Conservation (phyloP, 345 rosid genomes). For the Trapa bicornis region DNA sequence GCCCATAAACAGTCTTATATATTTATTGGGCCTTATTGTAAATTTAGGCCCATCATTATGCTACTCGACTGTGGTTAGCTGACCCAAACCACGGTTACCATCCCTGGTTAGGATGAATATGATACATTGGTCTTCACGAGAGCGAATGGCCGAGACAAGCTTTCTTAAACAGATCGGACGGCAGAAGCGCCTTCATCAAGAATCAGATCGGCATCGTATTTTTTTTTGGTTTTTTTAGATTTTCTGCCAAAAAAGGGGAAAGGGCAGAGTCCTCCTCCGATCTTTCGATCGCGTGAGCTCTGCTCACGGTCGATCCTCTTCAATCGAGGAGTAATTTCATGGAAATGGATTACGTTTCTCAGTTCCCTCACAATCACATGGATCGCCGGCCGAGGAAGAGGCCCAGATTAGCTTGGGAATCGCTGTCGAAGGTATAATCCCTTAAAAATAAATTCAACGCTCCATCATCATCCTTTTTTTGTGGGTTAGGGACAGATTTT, state of each 20-base stretch:
- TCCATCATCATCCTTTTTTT: too few species aligned
- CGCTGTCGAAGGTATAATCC: slow-evolving; percentile 33
- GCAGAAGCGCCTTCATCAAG: slow-evolving; percentile 7
- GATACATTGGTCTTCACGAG: background rate
- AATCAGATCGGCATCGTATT: slow-evolving; percentile 3
- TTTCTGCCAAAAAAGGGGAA: background rate
- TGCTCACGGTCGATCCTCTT: slow-evolving; percentile 7
- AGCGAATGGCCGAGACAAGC: slow-evolving; percentile 7
- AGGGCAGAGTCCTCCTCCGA: background rate
- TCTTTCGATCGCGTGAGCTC: slow-evolving; percentile 6
- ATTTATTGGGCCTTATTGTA: too few species aligned
- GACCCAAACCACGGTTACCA: too few species aligned
- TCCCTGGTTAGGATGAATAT: background rate
- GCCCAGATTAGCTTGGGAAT: slow-evolving; percentile 49
- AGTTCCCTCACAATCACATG: slow-evolving; percentile 36
- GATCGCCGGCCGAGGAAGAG: slow-evolving; percentile 61
- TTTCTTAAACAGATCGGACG: slow-evolving; percentile 11
- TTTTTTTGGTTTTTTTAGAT: background rate
- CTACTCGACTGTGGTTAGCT: too few species aligned
- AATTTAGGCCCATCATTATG: too few species aligned
- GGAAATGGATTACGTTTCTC: slow-evolving; percentile 44
- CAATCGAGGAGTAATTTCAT: slow-evolving; percentile 7
- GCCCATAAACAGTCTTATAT: background rate
- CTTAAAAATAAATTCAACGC: too few species aligned
- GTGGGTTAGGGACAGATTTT: too few species aligned